Evolutionary conservation across 805 yeast species (phyloP).

Genomic region (Suhomyces sp.): DNA sequence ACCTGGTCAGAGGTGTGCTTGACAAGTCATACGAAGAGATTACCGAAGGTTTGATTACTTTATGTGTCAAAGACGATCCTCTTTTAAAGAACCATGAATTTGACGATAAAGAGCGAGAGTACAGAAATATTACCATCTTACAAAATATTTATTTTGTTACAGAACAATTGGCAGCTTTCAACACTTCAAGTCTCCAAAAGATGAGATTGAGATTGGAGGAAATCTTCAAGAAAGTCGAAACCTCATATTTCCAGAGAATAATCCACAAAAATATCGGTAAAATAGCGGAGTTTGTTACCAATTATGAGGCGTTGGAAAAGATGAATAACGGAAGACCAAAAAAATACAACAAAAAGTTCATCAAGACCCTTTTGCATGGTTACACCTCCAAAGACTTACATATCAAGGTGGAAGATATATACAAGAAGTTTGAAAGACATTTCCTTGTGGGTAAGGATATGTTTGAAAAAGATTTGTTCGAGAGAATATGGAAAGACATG

Average conservation of each 20-base stretch:
- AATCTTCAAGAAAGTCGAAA: conserved; percentile 27
- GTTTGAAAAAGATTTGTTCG: conserved; percentile 53
- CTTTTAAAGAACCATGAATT: conserved; percentile 41
- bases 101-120: conserved; percentile 42
- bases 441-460: conserved; percentile 40
- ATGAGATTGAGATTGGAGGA: conserved; percentile 23
- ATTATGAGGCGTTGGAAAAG: conserved; percentile 51
- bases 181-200: conserved; percentile 19
- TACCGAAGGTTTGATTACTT: conserved; percentile 30
- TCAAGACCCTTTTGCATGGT: conserved; percentile 54
- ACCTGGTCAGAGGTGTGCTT: conserved; percentile 22
- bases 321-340: conserved; percentile 56
- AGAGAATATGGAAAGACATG: conserved; percentile 66
- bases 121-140: conserved; percentile 39
- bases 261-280: conserved; percentile 59
- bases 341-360: conserved; percentile 57
- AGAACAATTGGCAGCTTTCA: conserved; percentile 30
- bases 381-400: conserved; percentile 60
- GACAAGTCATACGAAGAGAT: conserved; percentile 30
- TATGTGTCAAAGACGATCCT: conserved; percentile 42
- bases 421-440: conserved; percentile 55
- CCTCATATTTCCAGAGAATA: conserved; percentile 31
- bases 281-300: conserved; percentile 60
- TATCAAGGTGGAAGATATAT: conserved; percentile 51
- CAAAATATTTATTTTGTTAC: conserved; percentile 36